Evolutionary conservation across 148 eudicot species (phyloP).

Genomic region (Cornus florida): DNA sequence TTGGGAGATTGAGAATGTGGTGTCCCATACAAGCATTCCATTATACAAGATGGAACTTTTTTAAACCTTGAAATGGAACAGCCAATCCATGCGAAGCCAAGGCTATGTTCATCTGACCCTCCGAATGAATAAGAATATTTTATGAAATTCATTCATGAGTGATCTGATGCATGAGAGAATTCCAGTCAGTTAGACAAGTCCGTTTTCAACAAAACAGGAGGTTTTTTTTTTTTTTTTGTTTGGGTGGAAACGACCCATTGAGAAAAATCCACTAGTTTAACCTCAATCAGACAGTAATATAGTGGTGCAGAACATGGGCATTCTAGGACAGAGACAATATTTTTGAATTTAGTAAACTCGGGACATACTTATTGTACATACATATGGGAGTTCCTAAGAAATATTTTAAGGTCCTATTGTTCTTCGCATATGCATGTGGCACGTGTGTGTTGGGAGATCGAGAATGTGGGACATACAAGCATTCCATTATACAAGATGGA

Average conservation of each 20-base stretch:
- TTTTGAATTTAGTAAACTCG: background rate
- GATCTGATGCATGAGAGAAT: too few relatives aligned
- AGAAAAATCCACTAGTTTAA: too few relatives aligned
- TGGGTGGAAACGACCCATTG: too few relatives aligned
- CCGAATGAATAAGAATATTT: too few relatives aligned
- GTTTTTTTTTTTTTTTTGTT: too few relatives aligned
- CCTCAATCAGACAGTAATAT: background rate
- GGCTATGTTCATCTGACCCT: too few relatives aligned
- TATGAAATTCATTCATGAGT: too few relatives aligned
- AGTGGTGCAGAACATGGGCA: background rate
- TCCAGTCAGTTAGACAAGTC: too few relatives aligned
- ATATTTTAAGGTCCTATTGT: background rate
- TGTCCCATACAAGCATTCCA: background rate
- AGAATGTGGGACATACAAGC: background rate
- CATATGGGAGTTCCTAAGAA: background rate
- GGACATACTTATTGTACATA: background rate
- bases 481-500: background rate
- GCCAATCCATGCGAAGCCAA: too few relatives aligned
- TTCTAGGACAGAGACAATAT: too few relatives aligned
- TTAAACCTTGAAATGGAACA: too few relatives aligned
- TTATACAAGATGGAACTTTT: background rate
- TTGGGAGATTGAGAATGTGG: background rate
- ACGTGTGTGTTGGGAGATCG: background rate
- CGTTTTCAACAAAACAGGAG: too few relatives aligned
- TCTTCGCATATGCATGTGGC: background rate